A percentile compares a stretch with the other conserved stretches of the same genome.
These are phyloP conservation scores for Schoenoplectus triqueter DNA, from an alignment of 202 grass and related monocot genomes.

Conservation along the genomic window DNA sequence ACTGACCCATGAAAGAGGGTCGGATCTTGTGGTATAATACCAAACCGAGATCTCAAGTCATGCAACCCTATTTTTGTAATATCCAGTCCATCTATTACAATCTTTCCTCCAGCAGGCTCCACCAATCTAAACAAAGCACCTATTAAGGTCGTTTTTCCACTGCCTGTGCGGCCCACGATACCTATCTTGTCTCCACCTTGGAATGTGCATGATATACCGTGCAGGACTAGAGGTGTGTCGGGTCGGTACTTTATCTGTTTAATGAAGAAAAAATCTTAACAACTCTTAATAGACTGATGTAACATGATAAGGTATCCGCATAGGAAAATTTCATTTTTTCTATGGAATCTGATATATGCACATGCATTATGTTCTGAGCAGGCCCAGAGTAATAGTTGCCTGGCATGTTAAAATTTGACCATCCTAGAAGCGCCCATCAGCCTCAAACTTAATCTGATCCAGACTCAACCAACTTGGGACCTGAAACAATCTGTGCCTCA, in stretches of 20 bases:
- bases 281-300: background rate
- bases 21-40: constrained; percentile 93
- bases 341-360: constrained; percentile 10
- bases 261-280: constrained; percentile 33
- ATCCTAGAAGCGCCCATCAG: background rate
- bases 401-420: background rate
- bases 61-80: constrained; percentile 74
- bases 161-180: constrained; percentile 91
- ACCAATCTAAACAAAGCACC: constrained; percentile 85
- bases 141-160: constrained; percentile 92
- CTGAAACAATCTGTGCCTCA: background rate
- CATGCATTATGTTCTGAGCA: background rate
- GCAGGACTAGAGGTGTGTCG: constrained; percentile 67
- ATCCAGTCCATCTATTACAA: constrained; percentile 68
- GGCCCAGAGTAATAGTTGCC: background rate
- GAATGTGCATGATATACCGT: constrained; percentile 81
- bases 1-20: constrained; percentile 86
- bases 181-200: constrained; percentile 80
- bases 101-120: constrained; percentile 77
- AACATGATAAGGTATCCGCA: background rate
- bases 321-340: background rate
- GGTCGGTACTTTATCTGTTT: constrained; percentile 77
- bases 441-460: background rate
- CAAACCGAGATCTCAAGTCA: constrained; percentile 81
- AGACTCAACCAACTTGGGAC: background rate